Percentiles rank a stretch among this genome's conserved stretches.
phyloP scores from a whole-genome alignment of 2,329 filamentous ascomycete species.

The Metarhizium robertsii region DNA sequence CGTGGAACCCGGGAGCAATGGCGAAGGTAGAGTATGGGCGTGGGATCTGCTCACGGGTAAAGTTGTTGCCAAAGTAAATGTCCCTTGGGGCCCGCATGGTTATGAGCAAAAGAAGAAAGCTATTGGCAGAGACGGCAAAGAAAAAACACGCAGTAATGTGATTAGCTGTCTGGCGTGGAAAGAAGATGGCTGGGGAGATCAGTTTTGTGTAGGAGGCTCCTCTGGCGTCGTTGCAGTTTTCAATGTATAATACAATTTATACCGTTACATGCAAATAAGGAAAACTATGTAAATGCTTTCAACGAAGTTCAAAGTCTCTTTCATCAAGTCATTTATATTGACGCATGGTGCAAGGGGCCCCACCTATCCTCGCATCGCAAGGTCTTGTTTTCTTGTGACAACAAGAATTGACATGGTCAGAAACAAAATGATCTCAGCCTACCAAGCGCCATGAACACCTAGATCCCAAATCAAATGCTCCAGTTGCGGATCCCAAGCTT shows the following conservation, averaged over 20 bases:
- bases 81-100: slow-evolving; percentile 47
- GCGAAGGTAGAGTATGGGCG: slow-evolving; percentile 57
- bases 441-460: slow-evolving; percentile 7
- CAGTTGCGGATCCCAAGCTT: background rate
- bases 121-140: slow-evolving; percentile 50
- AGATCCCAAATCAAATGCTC: slow-evolving; percentile 1
- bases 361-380: background rate
- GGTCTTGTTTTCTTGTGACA: background rate
- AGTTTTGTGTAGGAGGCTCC: slow-evolving; percentile 57
- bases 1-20: slow-evolving; percentile 15
- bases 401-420: background rate
- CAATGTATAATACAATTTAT: slow-evolving; percentile 22
- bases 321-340: slow-evolving; percentile 5
- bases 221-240: slow-evolving; percentile 58
- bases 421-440: background rate
- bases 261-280: background rate
- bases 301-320: background rate
- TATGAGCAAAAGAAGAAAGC: slow-evolving; percentile 39
- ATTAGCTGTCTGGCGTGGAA: slow-evolving; percentile 56
- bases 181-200: slow-evolving; percentile 51
- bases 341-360: background rate
- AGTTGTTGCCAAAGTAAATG: slow-evolving; percentile 50
- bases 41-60: slow-evolving; percentile 80
- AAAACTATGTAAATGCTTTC: background rate
- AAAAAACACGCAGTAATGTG: slow-evolving; percentile 49